Percentiles rank a stretch among this genome's conserved stretches.
Evolutionary conservation across 2,329 filamentous ascomycete species (phyloP).

Genomic region (Calonectria multiphialidica): DNA sequence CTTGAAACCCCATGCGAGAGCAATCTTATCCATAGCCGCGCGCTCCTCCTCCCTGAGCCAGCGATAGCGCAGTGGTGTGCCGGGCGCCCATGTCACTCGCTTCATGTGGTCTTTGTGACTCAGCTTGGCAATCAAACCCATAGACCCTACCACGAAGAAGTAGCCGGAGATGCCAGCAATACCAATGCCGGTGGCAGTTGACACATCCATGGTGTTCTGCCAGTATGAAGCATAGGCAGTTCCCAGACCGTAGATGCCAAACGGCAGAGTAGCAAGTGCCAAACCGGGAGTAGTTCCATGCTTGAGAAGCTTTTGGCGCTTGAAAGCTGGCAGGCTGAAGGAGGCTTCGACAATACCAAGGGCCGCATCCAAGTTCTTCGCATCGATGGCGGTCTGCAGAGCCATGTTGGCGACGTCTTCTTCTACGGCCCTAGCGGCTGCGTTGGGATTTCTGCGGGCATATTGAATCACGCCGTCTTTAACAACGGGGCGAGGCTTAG

Average conservation of each 20-base stretch:
- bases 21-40: conserved; percentile 86
- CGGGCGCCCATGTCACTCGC: conserved; percentile 89
- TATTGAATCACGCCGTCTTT: conserved; percentile 71
- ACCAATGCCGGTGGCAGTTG: conserved; percentile 80
- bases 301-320: conserved; percentile 75
- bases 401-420: conserved; percentile 78
- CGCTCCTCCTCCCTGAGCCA: conserved; percentile 94
- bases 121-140: conserved; percentile 86
- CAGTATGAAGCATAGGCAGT: conserved; percentile 58
- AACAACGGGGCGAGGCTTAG: conserved; percentile 79
- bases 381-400: conserved; percentile 82
- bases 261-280: conserved; percentile 70
- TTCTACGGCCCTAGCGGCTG: conserved; percentile 79
- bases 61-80: conserved; percentile 82
- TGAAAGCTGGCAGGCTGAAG: conserved; percentile 76
- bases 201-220: conserved; percentile 80
- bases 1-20: conserved; percentile 91
- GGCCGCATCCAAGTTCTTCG: conserved; percentile 82
- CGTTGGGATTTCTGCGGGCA: conserved; percentile 74
- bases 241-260: conserved; percentile 78
- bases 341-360: conserved; percentile 80
- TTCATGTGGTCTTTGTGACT: conserved; percentile 97
- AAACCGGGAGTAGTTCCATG: conserved; percentile 71
- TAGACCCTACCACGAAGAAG: conserved; percentile 80
- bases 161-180: conserved; percentile 89